Percentiles rank a stretch among this genome's conserved stretches.
Conservation (phyloP, 2,329 filamentous ascomycete genomes). For the Scytalidium lignicola region DNA sequence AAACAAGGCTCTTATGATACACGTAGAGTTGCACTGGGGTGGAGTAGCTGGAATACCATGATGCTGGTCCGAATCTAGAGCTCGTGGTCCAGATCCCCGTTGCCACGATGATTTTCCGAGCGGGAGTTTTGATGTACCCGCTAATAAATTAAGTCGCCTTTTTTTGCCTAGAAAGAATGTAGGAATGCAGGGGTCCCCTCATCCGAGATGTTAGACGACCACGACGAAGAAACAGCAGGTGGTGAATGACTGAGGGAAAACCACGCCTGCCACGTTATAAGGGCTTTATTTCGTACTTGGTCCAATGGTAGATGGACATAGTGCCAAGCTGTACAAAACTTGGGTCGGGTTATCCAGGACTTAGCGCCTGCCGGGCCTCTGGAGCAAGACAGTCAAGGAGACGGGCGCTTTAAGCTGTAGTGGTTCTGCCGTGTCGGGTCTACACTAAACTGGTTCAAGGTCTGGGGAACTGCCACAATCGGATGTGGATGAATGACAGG, state of each 20-base stretch:
- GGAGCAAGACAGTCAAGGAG: background rate
- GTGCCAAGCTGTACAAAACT: background rate
- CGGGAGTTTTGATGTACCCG: background rate
- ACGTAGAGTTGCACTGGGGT: background rate
- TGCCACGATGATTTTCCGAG: constrained; percentile 5
- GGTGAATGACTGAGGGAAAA: no score
- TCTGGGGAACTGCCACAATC: background rate
- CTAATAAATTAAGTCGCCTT: background rate
- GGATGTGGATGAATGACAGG: background rate
- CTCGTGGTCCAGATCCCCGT: constrained; percentile 1
- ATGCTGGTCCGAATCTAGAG: background rate
- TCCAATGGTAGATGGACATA: background rate
- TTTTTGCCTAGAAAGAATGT: no score
- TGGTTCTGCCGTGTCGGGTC: background rate
- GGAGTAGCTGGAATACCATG: background rate
- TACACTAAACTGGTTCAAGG: background rate
- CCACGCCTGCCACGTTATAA: background rate
- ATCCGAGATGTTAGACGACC: background rate
- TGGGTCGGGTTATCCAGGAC: no score
- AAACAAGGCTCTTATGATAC: background rate
- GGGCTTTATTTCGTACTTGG: background rate
- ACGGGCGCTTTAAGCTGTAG: no score
- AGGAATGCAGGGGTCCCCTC: background rate
- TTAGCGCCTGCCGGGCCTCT: no score
- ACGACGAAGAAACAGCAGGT: no score